phyloP scores from a whole-genome alignment of 805 yeast genomes.

The Clavispora santaluciae region DNA sequence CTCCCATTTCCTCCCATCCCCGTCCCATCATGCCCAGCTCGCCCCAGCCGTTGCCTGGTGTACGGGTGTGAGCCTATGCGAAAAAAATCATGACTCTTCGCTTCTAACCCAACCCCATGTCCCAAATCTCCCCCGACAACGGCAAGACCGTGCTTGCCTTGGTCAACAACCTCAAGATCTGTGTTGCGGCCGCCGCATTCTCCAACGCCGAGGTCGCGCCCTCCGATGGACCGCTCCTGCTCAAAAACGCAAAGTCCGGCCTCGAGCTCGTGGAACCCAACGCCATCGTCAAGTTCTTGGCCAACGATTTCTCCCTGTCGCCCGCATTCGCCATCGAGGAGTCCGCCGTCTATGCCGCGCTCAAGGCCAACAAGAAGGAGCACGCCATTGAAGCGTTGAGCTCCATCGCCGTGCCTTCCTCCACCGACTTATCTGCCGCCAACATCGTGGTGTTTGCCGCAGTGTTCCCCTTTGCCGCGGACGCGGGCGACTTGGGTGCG shows the following conservation, averaged over 20 bases:
- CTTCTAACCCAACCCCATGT: background rate
- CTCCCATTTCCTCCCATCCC: background rate
- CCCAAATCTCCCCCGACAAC: slow-evolving; percentile 11
- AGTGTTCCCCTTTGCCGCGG: slow-evolving; percentile 40
- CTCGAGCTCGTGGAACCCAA: slow-evolving; percentile 59
- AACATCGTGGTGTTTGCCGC: slow-evolving; percentile 59
- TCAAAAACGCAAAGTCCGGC: slow-evolving; percentile 30
- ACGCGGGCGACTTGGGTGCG: slow-evolving; percentile 10
- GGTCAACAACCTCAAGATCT: slow-evolving; percentile 22
- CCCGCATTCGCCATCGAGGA: slow-evolving; percentile 41
- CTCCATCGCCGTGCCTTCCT: slow-evolving; percentile 9
- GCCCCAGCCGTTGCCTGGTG: slow-evolving; percentile 4
- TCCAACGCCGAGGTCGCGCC: slow-evolving; percentile 12
- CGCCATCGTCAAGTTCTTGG: slow-evolving; percentile 62
- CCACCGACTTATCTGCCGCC: slow-evolving; percentile 38
- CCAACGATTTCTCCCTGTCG: slow-evolving; percentile 41
- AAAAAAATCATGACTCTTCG: background rate
- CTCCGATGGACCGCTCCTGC: slow-evolving; percentile 23
- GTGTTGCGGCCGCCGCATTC: slow-evolving; percentile 18
- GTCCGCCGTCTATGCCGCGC: slow-evolving; percentile 35
- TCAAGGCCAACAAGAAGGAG: slow-evolving; percentile 31
- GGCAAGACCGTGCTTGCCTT: slow-evolving; percentile 17
- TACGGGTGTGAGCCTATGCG: slow-evolving; percentile 6
- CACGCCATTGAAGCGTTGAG: slow-evolving; percentile 10
- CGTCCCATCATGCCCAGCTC: background rate